Evolutionary conservation across 2,329 filamentous ascomycete genomes (phyloP).

Genomic region (Volutella citrinella): DNA sequence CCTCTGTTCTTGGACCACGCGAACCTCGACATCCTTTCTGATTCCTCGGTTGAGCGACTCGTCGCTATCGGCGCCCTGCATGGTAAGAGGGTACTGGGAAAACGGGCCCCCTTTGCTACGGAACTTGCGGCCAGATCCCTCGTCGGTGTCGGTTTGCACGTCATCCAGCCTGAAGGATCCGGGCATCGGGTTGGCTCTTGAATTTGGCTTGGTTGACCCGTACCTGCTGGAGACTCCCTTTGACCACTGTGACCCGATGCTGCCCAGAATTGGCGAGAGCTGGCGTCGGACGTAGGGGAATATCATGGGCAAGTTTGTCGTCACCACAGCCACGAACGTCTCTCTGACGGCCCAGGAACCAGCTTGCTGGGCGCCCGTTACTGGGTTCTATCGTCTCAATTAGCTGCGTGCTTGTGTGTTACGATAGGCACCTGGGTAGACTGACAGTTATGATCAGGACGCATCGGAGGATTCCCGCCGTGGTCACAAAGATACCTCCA

Average conservation of each 20-base stretch:
- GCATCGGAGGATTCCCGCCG: conserved; percentile 30
- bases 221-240: conserved; percentile 4
- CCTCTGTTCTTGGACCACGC: conserved; percentile 4
- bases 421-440: background rate
- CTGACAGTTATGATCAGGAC: conserved; percentile 31
- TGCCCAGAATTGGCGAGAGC: conserved; percentile 10
- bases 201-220: conserved; percentile 2
- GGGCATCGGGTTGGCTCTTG: conserved; percentile 9
- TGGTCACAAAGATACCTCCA: conserved; percentile 34
- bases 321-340: conserved; percentile 35
- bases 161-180: conserved; percentile 15
- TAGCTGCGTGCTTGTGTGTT: too few relatives aligned
- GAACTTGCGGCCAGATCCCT: background rate
- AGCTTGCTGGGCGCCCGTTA: conserved; percentile 28
- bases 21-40: conserved; percentile 12
- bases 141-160: conserved; percentile 1
- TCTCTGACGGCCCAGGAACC: conserved; percentile 33
- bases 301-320: conserved; percentile 36
- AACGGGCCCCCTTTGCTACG: conserved; percentile 5
- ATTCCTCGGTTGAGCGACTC: conserved; percentile 9
- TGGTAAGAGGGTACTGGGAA: conserved; percentile 10
- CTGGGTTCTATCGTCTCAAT: conserved; percentile 26
- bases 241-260: conserved; percentile 4
- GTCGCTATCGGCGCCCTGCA: conserved; percentile 6
- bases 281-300: conserved; percentile 34